Evolutionary conservation across 108 stramenopile species (phyloP), one percentile per base, ranked within the genome.

Genomic region (Fistulifera solaris): DNA sequence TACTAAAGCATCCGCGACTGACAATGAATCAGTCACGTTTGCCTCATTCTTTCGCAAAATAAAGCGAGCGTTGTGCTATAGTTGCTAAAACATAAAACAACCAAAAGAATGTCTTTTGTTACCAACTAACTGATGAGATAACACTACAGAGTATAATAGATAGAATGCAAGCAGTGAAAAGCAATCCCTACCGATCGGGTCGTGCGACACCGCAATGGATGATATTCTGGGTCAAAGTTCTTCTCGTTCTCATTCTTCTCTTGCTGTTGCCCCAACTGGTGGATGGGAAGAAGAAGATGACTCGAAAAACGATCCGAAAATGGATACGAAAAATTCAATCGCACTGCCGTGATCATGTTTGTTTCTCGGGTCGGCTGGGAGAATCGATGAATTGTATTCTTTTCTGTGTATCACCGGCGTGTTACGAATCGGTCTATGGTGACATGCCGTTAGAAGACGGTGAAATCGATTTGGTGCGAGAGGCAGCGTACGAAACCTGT

Each of bases 381-480:
- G 59, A 92, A 92, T 68, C 77, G 77, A 49, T 65, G 59, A 56
- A 56, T 50, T 71, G 70, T 40, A 39, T 71, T 2, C 18, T 40
- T 17, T n/a, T 14, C 14, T 71, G 70, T 44, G 12, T 63, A 31
- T 65, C 64, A 17, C 64, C 59, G 1, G 16, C 55, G n/a, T 71
- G 70, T 38, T 62, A 52, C 45, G n/a, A 61, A n/a, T 0, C 48
- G 24, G 31, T 71, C 35, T 71, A 65, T 47, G 61, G 38, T 14
- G 27, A 42, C 13, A 44, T 35, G 8, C 59, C 59, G 1, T 40
- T 71, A 31, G 70, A 71, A 44, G 57, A 58, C 21, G 70, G 70
- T 8, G 63, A 71, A 58, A 48, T 71, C 7, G 64, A 71, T 42
- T 43, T 65, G 27, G n/a, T 46, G 8, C 49, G 54, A 15, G 63